Percentiles rank a stretch among this genome's conserved stretches.
Conservation (phyloP, 192 early-diverging fungal genomes). For the Chytriomyces sp. region DNA sequence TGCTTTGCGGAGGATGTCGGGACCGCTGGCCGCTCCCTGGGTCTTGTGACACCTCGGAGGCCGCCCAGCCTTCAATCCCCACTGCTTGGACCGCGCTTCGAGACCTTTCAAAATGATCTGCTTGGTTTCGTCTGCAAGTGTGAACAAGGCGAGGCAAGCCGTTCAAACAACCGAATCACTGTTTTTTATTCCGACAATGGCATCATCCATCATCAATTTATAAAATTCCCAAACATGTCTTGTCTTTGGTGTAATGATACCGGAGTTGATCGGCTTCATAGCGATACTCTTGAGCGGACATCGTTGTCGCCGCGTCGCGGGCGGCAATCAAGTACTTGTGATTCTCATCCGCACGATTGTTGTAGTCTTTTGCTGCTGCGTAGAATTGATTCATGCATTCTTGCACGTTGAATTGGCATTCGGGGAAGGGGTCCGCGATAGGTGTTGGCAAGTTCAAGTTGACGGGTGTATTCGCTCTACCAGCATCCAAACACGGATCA, state of each 20-base stretch:
- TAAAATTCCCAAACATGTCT: not conserved
- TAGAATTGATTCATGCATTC: slow-evolving; percentile 19
- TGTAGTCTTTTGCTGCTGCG: slow-evolving; percentile 17
- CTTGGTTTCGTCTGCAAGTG: no score
- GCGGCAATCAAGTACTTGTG: slow-evolving; percentile 22
- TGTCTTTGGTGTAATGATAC: slow-evolving; percentile 48
- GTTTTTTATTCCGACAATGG: not conserved
- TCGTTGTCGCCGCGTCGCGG: slow-evolving; percentile 27
- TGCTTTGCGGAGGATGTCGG: no score
- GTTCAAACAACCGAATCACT: not conserved
- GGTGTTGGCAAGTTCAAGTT: slow-evolving; percentile 15
- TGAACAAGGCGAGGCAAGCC: no score
- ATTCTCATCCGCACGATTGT: slow-evolving; percentile 6
- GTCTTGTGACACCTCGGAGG: no score
- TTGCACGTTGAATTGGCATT: not conserved
- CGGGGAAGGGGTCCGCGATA: slow-evolving; percentile 2
- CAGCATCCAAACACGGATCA: not conserved
- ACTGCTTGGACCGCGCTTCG: no score
- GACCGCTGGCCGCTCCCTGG: no score
- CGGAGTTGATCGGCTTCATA: slow-evolving; percentile 29
- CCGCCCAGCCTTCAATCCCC: no score
- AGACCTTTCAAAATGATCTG: no score
- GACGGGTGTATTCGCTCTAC: not conserved
- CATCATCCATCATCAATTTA: not conserved
- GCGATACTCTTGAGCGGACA: not conserved